These are phyloP conservation scores for Pistacia vera DNA, from an alignment of 345 rosid genomes.

Conservation along the genomic window DNA sequence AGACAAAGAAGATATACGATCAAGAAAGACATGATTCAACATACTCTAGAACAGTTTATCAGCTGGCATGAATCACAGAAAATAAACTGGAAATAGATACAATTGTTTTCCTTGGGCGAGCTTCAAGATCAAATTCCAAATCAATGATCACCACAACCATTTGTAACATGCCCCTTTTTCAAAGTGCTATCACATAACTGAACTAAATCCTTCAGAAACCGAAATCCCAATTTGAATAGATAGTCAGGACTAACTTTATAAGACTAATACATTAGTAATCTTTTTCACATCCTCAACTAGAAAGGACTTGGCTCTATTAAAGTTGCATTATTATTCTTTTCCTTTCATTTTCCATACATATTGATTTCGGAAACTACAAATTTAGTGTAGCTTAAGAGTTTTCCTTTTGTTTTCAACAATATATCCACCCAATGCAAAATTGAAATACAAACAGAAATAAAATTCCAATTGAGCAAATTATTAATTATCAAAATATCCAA, in stretches of 20 bases:
- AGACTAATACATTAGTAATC: too few relatives aligned
- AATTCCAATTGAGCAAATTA: not conserved
- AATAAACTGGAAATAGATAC: not conserved
- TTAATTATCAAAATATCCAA: not conserved
- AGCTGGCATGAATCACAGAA: slow-evolving; percentile 1
- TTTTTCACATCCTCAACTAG: not conserved
- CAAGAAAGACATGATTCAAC: not conserved
- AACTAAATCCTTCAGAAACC: not conserved
- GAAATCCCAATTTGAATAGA: not conserved
- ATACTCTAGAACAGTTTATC: not conserved
- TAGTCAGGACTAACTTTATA: too few relatives aligned
- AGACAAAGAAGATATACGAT: not conserved
- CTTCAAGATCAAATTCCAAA: not conserved
- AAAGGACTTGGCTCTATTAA: not conserved
- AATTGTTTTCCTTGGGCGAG: not conserved
- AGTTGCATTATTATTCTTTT: not conserved
- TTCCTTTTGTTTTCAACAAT: not conserved
- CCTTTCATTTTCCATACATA: not conserved
- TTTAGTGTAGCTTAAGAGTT: not conserved
- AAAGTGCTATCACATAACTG: not conserved
- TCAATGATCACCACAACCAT: not conserved
- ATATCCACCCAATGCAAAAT: not conserved
- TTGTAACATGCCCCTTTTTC: not conserved
- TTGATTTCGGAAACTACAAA: not conserved
- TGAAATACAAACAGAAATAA: not conserved